Base-by-base conservation (phyloP, 495 filamentous ascomycete genomes). In the Xylaria palmicola region DNA sequence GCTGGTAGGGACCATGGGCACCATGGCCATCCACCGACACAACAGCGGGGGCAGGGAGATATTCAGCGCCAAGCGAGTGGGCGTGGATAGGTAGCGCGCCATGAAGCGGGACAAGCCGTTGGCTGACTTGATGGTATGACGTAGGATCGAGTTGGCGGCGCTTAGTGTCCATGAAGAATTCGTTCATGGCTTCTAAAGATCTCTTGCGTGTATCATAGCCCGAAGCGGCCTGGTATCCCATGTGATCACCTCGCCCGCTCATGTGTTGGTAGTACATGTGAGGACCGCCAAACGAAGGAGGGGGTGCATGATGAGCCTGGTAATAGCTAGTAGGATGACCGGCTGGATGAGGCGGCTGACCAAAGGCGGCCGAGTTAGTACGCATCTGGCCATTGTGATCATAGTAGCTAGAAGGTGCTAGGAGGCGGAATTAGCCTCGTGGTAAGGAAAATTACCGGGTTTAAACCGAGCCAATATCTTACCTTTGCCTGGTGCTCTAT, bases 91-190 rank as follows among this genome's bases (percentile, higher is more conserved):
- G 86, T 29, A 93, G 77, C 20, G 73, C 62, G 27, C 78, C 79
- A 68, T 92, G 89, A 9, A 96, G 81, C 37, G 87, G 85, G 58
- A 89, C 80, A 26, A 97, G 81, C 40, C 91, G 86, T 69, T 90
- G 87, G 59, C 89, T 89, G 52, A 97, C 88, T 50, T 94, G 88
- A 40, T 83, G 76, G 69, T 96, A 96, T 9, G 89, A 94, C 37
- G 81, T 83, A 0, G 92, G 88, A 63, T 98, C 92, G 63, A 99
- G 88, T 63, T 89, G 84, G 65, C 90, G 89, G 55, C 92, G 88
- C 79, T 97, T 97, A 60, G 88, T 85, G 69, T 92, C 92, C 52
- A 90, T 88, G 65, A 98, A 96, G 79, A 98, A 95, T 65, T 95
- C 92, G 70, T 96, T 92, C 59, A 98, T 76, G 27, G 90, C 90